Conservation (phyloP, 1,139 yeast species). For the Wickerhamomyces sp. region DNA sequence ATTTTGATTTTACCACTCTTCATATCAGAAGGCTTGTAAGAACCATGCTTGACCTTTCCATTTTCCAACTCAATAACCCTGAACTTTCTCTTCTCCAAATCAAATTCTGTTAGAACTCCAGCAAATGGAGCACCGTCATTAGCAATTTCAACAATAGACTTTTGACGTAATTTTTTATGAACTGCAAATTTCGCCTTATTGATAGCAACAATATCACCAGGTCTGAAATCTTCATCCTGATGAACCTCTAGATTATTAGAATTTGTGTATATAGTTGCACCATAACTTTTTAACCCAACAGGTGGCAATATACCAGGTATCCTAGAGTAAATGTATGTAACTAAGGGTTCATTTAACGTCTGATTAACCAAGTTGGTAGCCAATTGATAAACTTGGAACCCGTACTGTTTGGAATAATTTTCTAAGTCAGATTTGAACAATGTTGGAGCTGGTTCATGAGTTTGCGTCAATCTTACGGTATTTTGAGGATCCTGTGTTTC, state of each 20-base stretch:
- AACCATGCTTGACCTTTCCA: slow-evolving; percentile 55
- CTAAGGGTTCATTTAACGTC: slow-evolving; percentile 23
- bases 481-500: slow-evolving; percentile 52
- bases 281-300: slow-evolving; percentile 66
- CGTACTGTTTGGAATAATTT: slow-evolving; percentile 43
- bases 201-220: slow-evolving; percentile 82
- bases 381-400: slow-evolving; percentile 36
- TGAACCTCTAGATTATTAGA: slow-evolving; percentile 54
- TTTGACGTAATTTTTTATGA: slow-evolving; percentile 55
- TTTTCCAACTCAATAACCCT: slow-evolving; percentile 65
- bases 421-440: slow-evolving; percentile 46
- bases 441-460: slow-evolving; percentile 42
- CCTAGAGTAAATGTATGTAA: slow-evolving; percentile 27
- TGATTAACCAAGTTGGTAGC: slow-evolving; percentile 42
- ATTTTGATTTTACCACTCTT: slow-evolving; percentile 76
- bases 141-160: slow-evolving; percentile 45
- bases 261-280: slow-evolving; percentile 65
- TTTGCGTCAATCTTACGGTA: slow-evolving; percentile 44
- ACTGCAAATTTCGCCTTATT: slow-evolving; percentile 70
- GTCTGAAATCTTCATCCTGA: slow-evolving; percentile 58
- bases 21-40: slow-evolving; percentile 68
- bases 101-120: slow-evolving; percentile 65
- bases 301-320: slow-evolving; percentile 48
- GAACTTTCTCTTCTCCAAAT: slow-evolving; percentile 68
- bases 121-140: slow-evolving; percentile 36